A percentile compares a stretch with the other conserved stretches of the same genome.
These are phyloP conservation scores for Yarrowia sp. DNA, from an alignment of 805 yeast genomes.

Conservation along the genomic window DNA sequence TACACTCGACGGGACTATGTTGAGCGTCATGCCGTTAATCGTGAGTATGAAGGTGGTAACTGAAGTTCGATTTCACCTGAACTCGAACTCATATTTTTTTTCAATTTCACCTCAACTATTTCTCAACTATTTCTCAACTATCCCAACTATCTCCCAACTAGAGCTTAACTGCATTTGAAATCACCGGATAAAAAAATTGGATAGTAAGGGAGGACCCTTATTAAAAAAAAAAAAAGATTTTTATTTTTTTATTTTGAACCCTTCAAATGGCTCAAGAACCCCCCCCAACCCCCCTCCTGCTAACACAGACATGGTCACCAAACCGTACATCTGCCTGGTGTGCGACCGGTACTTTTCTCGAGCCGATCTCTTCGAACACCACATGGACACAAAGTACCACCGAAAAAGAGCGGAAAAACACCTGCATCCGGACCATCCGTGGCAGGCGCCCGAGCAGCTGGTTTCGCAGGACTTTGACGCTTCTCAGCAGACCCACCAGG, in stretches of 20 bases:
- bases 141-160: no score
- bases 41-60: constrained; percentile 16
- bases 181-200: no score
- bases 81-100: no score
- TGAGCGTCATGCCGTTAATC: constrained; percentile 51
- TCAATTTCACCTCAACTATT: no score
- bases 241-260: no score
- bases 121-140: no score
- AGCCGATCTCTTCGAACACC: constrained; percentile 51
- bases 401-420: constrained; percentile 44
- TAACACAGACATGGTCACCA: constrained; percentile 21
- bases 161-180: no score
- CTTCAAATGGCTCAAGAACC: no score
- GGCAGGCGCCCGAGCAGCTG: constrained; percentile 5
- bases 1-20: constrained; percentile 51
- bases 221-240: no score
- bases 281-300: neutral
- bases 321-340: constrained; percentile 44
- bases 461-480: neutral
- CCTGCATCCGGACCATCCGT: constrained; percentile 24
- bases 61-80: no score
- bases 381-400: constrained; percentile 49
- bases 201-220: no score
- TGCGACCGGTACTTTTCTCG: constrained; percentile 51
- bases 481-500: no score